These are phyloP conservation scores for Wallacemonas collosoma DNA, from an alignment of 208 protist species.

Conservation along the genomic window DNA sequence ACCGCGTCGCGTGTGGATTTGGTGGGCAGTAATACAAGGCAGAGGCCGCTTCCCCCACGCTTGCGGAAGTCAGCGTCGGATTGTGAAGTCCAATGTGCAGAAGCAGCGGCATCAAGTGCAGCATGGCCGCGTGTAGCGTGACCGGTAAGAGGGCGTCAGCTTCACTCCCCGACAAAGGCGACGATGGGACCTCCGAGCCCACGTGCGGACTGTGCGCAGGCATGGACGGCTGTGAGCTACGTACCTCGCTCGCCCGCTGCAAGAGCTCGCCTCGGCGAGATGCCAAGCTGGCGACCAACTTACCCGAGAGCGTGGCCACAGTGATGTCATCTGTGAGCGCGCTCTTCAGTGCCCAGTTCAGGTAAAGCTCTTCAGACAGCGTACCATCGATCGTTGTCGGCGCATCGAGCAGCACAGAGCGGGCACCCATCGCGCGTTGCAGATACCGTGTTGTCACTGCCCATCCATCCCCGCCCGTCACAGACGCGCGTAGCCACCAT, in stretches of 20 bases:
- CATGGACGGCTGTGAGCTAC: too few relatives aligned
- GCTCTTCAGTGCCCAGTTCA: constrained; percentile 48
- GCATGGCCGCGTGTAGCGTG: constrained; percentile 23
- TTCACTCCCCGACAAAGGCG: neutral
- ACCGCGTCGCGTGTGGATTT: constrained; percentile 54
- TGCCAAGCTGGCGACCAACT: constrained; percentile 61
- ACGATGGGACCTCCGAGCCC: neutral
- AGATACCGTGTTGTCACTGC: constrained; percentile 42
- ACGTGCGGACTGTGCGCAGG: too few relatives aligned
- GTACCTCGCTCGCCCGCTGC: neutral
- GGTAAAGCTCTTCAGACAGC: constrained; percentile 83
- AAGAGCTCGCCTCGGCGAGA: constrained; percentile 27
- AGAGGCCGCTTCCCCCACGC: constrained; percentile 49
- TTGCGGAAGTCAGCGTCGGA: constrained; percentile 54
- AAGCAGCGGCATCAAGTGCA: constrained; percentile 48
- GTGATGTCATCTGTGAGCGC: constrained; percentile 51
- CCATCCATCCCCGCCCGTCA: constrained; percentile 21
- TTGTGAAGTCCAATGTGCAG: constrained; percentile 66
- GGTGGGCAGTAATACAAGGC: constrained; percentile 53
- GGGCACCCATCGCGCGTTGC: constrained; percentile 33
- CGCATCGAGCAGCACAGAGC: constrained; percentile 61
- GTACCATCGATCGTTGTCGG: constrained; percentile 58
- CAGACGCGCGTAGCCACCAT: constrained; percentile 42
- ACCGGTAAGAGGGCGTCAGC: neutral
- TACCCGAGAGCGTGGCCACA: constrained; percentile 60